Evolutionary conservation across 306 rosid genomes (phyloP).

Genomic region (Cucumis melo): DNA sequence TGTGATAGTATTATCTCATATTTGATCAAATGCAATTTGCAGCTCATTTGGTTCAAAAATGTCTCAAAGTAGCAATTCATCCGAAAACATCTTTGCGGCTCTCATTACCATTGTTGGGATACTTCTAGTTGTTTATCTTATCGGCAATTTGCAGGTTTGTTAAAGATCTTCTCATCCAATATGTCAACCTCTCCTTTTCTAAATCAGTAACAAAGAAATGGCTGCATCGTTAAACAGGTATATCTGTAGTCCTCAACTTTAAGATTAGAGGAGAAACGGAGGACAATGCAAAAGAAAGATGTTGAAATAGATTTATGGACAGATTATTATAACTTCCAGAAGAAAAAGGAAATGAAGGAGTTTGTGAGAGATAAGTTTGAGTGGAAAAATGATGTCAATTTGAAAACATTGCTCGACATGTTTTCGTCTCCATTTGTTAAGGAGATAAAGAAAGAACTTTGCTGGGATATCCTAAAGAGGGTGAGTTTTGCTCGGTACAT

Average conservation of each 20-base stretch:
- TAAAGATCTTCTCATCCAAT: not conserved
- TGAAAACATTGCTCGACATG: not conserved
- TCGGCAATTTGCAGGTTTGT: slow-evolving; percentile 12
- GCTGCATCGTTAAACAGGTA: not conserved
- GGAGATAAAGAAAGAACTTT: slow-evolving; percentile 33
- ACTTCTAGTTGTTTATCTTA: slow-evolving; percentile 8
- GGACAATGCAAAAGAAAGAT: not conserved
- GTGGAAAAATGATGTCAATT: not conserved
- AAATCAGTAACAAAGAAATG: no score
- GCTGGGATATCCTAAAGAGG: slow-evolving; percentile 6
- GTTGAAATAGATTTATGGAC: slow-evolving; percentile 9
- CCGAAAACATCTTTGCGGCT: not conserved
- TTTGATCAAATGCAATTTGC: not conserved
- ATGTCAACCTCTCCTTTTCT: not conserved
- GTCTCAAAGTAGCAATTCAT: not conserved
- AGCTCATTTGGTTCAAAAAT: slow-evolving; percentile 6
- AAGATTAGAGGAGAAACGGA: not conserved
- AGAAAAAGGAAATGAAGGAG: not conserved
- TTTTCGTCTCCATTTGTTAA: not conserved
- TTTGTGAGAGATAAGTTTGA: not conserved
- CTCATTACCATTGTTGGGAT: not conserved
- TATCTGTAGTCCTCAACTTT: not conserved
- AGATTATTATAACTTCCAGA: not conserved
- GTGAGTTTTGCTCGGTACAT: not conserved
- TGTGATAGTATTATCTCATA: not conserved